These are phyloP conservation scores for Neurospora intermedia DNA, from an alignment of 495 filamentous ascomycete species.

Conservation along the genomic window DNA sequence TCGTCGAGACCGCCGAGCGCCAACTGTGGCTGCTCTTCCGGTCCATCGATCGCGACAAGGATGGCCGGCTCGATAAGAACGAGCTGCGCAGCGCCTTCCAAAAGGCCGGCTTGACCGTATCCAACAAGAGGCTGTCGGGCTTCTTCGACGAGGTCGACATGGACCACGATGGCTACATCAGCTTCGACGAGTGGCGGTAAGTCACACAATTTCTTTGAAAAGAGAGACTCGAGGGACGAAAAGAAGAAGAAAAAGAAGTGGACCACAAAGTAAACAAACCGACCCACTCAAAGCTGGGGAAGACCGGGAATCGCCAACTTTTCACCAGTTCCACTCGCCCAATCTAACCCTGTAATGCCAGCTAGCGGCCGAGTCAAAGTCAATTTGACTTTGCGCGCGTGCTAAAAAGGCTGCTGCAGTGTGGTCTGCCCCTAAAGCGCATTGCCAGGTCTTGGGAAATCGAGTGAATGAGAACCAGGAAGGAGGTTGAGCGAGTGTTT, in stretches of 20 bases:
- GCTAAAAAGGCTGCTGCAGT: background rate
- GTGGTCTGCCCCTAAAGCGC: background rate
- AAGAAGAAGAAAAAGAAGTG: background rate
- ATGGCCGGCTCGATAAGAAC: conserved; percentile 78
- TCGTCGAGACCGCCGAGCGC: conserved; percentile 76
- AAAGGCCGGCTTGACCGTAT: conserved; percentile 66
- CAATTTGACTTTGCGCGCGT: background rate
- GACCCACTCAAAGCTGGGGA: background rate
- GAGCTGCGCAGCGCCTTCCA: conserved; percentile 73
- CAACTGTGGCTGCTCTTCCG: conserved; percentile 74
- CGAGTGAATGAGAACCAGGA: background rate
- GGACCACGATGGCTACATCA: conserved; percentile 81
- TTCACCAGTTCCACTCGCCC: background rate
- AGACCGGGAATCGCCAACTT: background rate
- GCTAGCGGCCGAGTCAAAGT: background rate
- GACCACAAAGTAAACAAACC: background rate
- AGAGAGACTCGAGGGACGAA: background rate
- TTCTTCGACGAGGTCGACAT: conserved; percentile 87
- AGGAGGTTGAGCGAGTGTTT: background rate
- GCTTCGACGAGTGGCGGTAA: conserved; percentile 95
- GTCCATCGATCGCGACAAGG: conserved; percentile 74
- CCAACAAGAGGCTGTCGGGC: conserved; percentile 61
- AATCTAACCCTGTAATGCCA: background rate
- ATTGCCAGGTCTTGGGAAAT: background rate
- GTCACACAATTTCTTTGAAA: conserved; percentile 15